Evolutionary conservation across 129 eudicot species (phyloP).

Genomic region (Centella asiatica): DNA sequence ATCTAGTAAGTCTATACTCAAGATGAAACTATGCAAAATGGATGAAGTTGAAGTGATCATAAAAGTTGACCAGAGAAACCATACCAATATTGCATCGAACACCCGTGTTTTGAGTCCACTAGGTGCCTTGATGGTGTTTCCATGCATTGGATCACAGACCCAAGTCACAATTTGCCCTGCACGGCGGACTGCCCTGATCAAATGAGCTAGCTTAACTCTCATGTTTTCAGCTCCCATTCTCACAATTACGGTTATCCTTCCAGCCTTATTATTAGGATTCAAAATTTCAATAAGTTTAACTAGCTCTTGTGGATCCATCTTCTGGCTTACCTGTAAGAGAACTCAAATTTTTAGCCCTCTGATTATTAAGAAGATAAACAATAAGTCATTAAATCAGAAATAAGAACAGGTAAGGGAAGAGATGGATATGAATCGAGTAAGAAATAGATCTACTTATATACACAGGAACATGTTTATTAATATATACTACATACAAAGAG

Average conservation of each 20-base stretch:
- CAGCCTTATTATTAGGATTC: conserved; percentile 57
- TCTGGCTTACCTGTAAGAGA: conserved; percentile 53
- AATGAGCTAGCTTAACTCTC: conserved; percentile 55
- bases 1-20: not conserved
- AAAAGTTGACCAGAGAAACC: conserved; percentile 10
- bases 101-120: conserved; percentile 60
- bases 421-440: too few species aligned
- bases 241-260: conserved; percentile 53
- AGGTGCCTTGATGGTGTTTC: conserved; percentile 67
- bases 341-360: conserved; percentile 3
- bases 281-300: conserved; percentile 51
- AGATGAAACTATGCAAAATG: not conserved
- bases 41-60: not conserved
- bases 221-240: conserved; percentile 76
- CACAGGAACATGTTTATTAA: too few species aligned
- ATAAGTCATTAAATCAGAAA: too few species aligned
- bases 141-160: conserved; percentile 76
- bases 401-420: too few species aligned
- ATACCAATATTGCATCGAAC: conserved; percentile 61
- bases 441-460: too few species aligned
- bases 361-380: not conserved
- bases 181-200: conserved; percentile 49
- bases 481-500: too few species aligned
- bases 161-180: conserved; percentile 66
- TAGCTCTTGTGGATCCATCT: conserved; percentile 60